Evolutionary conservation across 2,329 filamentous ascomycete species (phyloP).

Genomic region (Tolypocladium ophioglossoides): DNA sequence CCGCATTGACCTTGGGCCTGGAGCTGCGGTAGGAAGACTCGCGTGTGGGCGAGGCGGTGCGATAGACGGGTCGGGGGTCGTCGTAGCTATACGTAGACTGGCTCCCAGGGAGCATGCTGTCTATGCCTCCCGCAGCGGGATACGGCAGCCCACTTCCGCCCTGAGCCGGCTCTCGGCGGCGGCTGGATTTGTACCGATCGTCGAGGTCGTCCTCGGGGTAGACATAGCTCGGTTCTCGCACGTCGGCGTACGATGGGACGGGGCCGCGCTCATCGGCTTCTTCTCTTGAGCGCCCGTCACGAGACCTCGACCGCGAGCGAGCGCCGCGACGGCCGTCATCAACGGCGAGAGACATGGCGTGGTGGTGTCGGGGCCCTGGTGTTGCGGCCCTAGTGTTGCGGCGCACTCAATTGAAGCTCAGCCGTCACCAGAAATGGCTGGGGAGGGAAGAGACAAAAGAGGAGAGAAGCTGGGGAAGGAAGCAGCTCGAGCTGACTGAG

Average conservation of each 20-base stretch:
- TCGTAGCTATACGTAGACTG: constrained; percentile 30
- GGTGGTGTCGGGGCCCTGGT: background rate
- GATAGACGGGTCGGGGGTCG: constrained; percentile 20
- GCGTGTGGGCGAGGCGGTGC: constrained; percentile 21
- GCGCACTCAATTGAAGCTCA: background rate
- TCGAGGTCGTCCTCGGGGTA: constrained; percentile 32
- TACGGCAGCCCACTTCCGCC: constrained; percentile 24
- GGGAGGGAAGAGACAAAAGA: background rate
- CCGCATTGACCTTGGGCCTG: constrained; percentile 18
- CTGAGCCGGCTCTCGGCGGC: constrained; percentile 21
- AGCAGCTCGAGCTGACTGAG: background rate
- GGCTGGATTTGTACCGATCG: constrained; percentile 19
- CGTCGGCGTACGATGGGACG: constrained; percentile 23
- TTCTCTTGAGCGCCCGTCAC: constrained; percentile 21
- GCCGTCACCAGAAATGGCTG: background rate
- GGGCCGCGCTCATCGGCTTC: constrained; percentile 19
- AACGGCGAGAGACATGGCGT: constrained; percentile 39
- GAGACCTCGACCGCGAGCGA: constrained; percentile 37
- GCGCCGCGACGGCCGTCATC: constrained; percentile 32
- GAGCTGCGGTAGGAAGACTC: constrained; percentile 26
- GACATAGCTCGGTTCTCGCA: constrained; percentile 30
- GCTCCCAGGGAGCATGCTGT: constrained; percentile 25
- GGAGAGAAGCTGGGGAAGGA: background rate
- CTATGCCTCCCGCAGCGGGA: constrained; percentile 26
- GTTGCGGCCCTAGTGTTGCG: background rate